Conservation (phyloP, 176 grass and related monocot species). For the Eragrostis curvula region DNA sequence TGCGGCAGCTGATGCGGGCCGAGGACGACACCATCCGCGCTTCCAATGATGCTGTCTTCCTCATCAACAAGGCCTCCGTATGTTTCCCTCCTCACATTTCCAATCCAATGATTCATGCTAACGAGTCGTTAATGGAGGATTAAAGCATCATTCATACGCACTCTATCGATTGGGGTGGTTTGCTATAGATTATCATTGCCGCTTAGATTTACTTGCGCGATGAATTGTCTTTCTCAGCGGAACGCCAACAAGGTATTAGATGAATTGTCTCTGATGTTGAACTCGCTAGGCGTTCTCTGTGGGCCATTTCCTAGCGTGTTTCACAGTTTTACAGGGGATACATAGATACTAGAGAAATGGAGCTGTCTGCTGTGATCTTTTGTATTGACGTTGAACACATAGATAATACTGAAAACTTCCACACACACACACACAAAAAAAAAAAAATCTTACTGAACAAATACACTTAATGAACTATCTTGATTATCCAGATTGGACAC, state of each 20-base stretch:
- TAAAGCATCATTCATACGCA: background rate
- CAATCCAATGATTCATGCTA: background rate
- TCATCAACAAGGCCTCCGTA: conserved; percentile 92
- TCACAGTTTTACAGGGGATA: background rate
- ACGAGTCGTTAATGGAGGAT: background rate
- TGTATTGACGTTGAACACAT: background rate
- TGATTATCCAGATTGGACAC: background rate
- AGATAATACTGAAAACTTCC: too few relatives aligned
- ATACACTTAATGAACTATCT: background rate
- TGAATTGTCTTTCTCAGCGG: background rate
- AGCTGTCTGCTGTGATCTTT: background rate
- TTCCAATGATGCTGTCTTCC: conserved; percentile 71
- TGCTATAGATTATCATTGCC: background rate
- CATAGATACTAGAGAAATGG: background rate
- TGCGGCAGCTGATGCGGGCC: conserved; percentile 69
- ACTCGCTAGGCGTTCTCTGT: background rate
- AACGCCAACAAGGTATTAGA: background rate
- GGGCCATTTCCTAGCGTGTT: background rate
- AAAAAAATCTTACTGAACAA: background rate
- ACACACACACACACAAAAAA: too few relatives aligned
- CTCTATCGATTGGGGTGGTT: background rate
- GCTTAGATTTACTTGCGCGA: background rate
- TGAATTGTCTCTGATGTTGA: conserved; percentile 17
- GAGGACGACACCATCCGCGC: conserved; percentile 58
- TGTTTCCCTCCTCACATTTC: background rate